These are phyloP conservation scores for Lodderomyces theae DNA, from an alignment of 1,139 yeast species.

Conservation along the genomic window DNA sequence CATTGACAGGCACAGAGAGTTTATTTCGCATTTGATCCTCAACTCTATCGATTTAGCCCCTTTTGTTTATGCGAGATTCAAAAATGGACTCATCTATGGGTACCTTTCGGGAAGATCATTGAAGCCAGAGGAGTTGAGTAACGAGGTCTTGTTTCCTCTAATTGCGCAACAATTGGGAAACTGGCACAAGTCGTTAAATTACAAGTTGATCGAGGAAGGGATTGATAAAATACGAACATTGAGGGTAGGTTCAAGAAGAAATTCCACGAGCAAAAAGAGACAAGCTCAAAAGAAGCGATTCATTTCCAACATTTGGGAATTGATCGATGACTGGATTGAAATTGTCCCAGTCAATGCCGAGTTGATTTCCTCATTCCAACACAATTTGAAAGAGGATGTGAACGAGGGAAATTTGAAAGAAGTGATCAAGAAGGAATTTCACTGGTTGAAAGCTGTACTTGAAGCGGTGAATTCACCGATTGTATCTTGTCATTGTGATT, in stretches of 20 bases:
- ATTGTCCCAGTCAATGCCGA: slow-evolving; percentile 52
- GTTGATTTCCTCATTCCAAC: slow-evolving; percentile 40
- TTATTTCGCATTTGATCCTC: slow-evolving; percentile 65
- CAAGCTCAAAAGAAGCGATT: slow-evolving; percentile 25
- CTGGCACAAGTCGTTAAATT: slow-evolving; percentile 58
- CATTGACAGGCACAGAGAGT: slow-evolving; percentile 75
- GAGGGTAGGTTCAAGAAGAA: slow-evolving; percentile 11
- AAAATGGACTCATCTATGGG: slow-evolving; percentile 74
- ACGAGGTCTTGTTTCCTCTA: slow-evolving; percentile 47
- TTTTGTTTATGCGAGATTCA: slow-evolving; percentile 63
- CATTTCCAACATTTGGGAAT: slow-evolving; percentile 55
- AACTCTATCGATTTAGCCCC: slow-evolving; percentile 67
- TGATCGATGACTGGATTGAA: slow-evolving; percentile 60
- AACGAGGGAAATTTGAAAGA: slow-evolving; percentile 32
- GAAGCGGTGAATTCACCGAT: slow-evolving; percentile 46
- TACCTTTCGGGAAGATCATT: slow-evolving; percentile 65
- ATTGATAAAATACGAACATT: slow-evolving; percentile 44
- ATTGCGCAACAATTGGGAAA: slow-evolving; percentile 70
- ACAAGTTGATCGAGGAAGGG: slow-evolving; percentile 48
- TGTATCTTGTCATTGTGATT: slow-evolving; percentile 71
- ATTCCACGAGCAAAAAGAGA: slow-evolving; percentile 16
- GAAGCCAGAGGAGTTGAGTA: slow-evolving; percentile 52
- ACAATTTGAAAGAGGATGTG: slow-evolving; percentile 27
- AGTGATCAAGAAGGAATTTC: slow-evolving; percentile 47
- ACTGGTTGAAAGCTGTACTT: slow-evolving; percentile 48